phyloP scores from a whole-genome alignment of 768 basidiomycete species.

The Boletellus ananiceps region DNA sequence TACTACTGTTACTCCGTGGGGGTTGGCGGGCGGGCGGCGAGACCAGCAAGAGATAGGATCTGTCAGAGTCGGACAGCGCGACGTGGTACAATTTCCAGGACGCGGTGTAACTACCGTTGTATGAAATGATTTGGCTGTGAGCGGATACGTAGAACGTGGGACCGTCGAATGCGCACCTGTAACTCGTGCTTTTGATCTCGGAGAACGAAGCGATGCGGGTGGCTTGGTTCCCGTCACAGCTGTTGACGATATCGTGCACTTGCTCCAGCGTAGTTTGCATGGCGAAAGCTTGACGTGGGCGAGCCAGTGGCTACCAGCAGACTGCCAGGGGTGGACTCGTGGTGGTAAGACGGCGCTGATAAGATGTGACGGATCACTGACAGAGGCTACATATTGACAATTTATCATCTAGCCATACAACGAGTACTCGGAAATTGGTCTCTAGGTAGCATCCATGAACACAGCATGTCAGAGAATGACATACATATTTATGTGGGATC shows the following conservation, averaged over 20 bases:
- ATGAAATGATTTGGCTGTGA: background rate
- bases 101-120: conserved; percentile 21
- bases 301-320: background rate
- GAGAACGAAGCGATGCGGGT: conserved; percentile 14
- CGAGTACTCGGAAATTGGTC: no score
- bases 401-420: no score
- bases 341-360: background rate
- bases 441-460: no score
- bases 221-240: conserved; percentile 16
- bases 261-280: conserved; percentile 26
- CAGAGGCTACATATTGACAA: no score
- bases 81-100: conserved; percentile 29
- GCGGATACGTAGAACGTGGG: background rate
- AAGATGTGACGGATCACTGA: no score
- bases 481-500: no score
- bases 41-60: conserved; percentile 28
- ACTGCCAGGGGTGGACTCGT: no score
- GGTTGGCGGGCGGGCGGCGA: conserved; percentile 3
- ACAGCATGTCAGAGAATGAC: no score
- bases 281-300: background rate
- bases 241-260: conserved; percentile 28
- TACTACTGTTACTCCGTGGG: no score
- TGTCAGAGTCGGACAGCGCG: conserved; percentile 15
- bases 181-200: conserved; percentile 24
- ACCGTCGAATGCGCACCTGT: conserved; percentile 24